A percentile compares a stretch with the other conserved stretches of the same genome.
Evolutionary conservation across 345 rosid species (phyloP).

Genomic region (Gossypium stocksii): DNA sequence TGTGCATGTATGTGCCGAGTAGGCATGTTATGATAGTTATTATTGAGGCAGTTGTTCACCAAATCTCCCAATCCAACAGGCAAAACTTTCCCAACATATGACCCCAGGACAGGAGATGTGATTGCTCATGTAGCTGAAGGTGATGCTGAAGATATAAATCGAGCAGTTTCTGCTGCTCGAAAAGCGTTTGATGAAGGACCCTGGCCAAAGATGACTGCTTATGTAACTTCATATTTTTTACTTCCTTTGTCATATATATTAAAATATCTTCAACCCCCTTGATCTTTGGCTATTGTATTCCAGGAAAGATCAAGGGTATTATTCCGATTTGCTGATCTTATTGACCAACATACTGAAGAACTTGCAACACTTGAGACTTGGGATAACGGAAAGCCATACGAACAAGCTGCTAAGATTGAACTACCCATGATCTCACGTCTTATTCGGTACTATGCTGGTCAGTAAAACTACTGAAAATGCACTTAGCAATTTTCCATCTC

Average conservation of each 20-base stretch:
- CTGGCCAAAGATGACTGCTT: conserved; percentile 91
- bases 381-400: conserved; percentile 89
- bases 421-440: conserved; percentile 64
- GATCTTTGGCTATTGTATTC: neutral
- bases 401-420: conserved; percentile 68
- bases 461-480: conserved; percentile 20
- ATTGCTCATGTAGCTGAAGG: conserved; percentile 93
- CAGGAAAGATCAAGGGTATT: conserved; percentile 80
- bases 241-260: neutral
- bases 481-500: neutral
- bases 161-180: conserved; percentile 93
- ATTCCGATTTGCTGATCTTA: conserved; percentile 69
- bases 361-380: conserved; percentile 83
- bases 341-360: conserved; percentile 81
- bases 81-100: conserved; percentile 74
- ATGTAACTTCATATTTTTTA: conserved; percentile 35
- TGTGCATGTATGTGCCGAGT: neutral
- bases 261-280: neutral
- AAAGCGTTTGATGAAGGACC: conserved; percentile 97
- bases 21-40: neutral
- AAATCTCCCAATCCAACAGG: conserved; percentile 25
- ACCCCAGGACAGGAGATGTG: conserved; percentile 88
- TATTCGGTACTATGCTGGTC: conserved; percentile 90
- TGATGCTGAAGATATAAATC: conserved; percentile 74
- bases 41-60: neutral